Base-by-base conservation (phyloP, 2,329 filamentous ascomycete species). In the Cordyceps tenuipes region DNA sequence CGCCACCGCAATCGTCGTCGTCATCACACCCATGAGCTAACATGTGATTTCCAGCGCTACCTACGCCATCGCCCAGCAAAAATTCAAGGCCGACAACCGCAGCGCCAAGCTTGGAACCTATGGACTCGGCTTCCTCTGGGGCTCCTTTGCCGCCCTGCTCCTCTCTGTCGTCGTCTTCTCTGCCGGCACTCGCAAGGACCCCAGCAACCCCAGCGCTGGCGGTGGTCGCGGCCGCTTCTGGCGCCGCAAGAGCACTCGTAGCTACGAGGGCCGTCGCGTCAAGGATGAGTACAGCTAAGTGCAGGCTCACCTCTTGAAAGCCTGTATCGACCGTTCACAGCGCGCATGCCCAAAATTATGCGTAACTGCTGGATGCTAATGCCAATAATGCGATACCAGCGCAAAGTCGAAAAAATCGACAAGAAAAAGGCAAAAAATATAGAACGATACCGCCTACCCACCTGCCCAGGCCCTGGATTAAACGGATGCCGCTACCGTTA, bases 121-220 rank as follows among this genome's bases (percentile, higher is more conserved):
- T 68, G 87, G 85, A 21, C 90, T 90, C 68, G 90, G 82, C 49
- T 93, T 91, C 75, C 85, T 84, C 63, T 94, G 90, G 90, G 85
- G 80, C 17, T 82, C 88, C 1, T 84, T 85, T 73, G 82, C 82
- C 10, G 81, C 81, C 58, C 82, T 90, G 66, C 75, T 90, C 65
- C 71, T 92, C 64, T 81, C 87, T 17, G 82, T 81, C 4, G 65
- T 90, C 34, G 75, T 91, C 61, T 90, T 91, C 76, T 88, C 82
- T 72, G 59, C 85, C 36, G 84, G 84, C 57, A 81, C 83, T 56
- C 76, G 78, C 62, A 78, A 78, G 64, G 70, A 71, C 31, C 66
- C 66, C n/a, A 52, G 65, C n/a, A 49, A 46, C 54, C 47, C 53
- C 17, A 26, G 50, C 15, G 62, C 64, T 58, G 67, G 71, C 61